Conservation (phyloP, 148 eudicot species). For the Pharnaceum exiguum region DNA sequence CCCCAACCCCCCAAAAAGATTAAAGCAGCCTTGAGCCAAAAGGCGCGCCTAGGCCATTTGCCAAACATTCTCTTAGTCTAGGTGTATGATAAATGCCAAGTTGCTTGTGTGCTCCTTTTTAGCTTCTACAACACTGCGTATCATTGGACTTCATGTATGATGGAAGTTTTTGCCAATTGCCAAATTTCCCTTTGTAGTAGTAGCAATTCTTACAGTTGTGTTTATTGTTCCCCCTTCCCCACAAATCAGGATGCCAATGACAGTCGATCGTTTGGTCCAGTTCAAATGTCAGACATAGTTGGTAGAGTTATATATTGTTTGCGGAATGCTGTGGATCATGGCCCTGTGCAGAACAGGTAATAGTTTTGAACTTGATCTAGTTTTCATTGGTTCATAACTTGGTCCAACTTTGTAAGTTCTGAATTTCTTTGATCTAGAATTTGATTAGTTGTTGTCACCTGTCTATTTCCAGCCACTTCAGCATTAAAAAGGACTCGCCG, state of each 20-base stretch:
- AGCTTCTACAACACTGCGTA: too few species aligned
- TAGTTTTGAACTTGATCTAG: slow-evolving; percentile 1
- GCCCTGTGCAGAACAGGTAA: slow-evolving; percentile 87
- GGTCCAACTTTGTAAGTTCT: too few species aligned
- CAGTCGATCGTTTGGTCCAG: slow-evolving; percentile 82
- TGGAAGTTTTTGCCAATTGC: too few species aligned
- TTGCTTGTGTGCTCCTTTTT: too few species aligned
- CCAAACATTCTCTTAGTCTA: too few species aligned
- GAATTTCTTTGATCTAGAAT: too few species aligned
- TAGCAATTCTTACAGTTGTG: not conserved
- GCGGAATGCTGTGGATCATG: slow-evolving; percentile 83
- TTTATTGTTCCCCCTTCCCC: not conserved
- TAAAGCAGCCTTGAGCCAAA: too few species aligned
- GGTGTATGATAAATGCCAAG: too few species aligned
- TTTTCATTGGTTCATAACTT: not conserved
- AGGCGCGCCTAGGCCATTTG: too few species aligned
- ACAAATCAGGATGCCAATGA: slow-evolving; percentile 76
- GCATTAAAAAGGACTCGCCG: slow-evolving; percentile 47
- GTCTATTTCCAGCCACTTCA: slow-evolving; percentile 11
- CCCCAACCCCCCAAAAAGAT: too few species aligned
- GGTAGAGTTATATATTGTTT: slow-evolving; percentile 88
- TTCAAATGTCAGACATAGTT: slow-evolving; percentile 61
- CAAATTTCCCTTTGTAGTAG: too few species aligned
- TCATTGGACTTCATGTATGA: too few species aligned
- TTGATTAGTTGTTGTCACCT: not conserved